Conservation (phyloP, 345 rosid genomes). For the Heritiera fomes region DNA sequence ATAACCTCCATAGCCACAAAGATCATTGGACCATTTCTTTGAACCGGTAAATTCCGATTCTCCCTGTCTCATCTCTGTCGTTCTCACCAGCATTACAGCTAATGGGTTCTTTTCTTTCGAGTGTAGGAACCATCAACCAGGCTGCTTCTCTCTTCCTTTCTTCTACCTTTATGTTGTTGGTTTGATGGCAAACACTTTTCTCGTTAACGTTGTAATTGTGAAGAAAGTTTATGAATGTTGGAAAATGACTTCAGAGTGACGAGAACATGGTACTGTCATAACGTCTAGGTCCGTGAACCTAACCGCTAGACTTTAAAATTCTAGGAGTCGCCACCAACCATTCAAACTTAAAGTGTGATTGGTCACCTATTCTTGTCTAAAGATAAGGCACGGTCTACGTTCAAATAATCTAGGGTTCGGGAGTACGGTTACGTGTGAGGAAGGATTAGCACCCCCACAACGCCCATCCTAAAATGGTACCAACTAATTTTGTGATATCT, state of each 20-base stretch:
- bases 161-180: background rate
- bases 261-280: background rate
- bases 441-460: no score
- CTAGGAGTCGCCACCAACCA: no score
- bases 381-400: no score
- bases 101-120: background rate
- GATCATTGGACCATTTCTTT: constrained; percentile 12
- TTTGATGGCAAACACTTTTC: background rate
- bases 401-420: no score
- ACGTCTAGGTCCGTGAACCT: no score
- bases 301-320: no score
- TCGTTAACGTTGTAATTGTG: background rate
- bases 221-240: background rate
- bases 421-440: no score
- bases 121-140: background rate
- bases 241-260: background rate
- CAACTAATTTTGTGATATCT: no score
- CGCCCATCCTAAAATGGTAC: no score
- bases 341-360: no score
- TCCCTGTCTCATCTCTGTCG: background rate
- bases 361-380: no score
- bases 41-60: constrained; percentile 8
- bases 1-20: constrained; percentile 1
- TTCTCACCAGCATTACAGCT: no score
- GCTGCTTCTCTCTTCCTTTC: background rate